Evolutionary conservation across 805 yeast genomes (phyloP).

Genomic region (Kazachstania africana): DNA sequence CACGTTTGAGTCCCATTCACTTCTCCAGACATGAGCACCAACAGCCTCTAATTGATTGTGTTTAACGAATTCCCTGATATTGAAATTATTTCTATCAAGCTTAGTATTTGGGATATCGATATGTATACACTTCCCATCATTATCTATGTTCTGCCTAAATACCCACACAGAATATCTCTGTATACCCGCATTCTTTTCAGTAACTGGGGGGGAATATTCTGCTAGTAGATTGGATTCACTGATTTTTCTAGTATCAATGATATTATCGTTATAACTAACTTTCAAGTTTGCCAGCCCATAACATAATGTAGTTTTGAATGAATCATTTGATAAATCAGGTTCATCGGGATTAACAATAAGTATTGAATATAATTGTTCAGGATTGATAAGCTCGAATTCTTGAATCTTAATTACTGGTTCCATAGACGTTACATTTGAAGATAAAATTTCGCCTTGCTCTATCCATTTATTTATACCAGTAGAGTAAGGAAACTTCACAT

Average conservation of each 20-base stretch:
- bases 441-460: constrained; percentile 66
- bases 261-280: constrained; percentile 42
- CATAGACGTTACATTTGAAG: constrained; percentile 59
- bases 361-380: constrained; percentile 56
- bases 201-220: constrained; percentile 69
- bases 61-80: constrained; percentile 58
- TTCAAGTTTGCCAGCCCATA: constrained; percentile 68
- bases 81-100: constrained; percentile 40
- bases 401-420: constrained; percentile 72
- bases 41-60: constrained; percentile 52
- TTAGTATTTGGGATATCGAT: neutral
- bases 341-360: constrained; percentile 84
- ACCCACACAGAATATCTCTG: constrained; percentile 89
- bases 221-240: constrained; percentile 35
- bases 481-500: constrained; percentile 63
- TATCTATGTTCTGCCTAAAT: constrained; percentile 46
- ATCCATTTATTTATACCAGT: constrained; percentile 54
- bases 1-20: constrained; percentile 67
- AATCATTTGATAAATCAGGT: constrained; percentile 62
- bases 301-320: constrained; percentile 58
- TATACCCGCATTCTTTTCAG: constrained; percentile 75
- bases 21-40: constrained; percentile 91
- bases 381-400: constrained; percentile 45
- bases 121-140: neutral
- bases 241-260: constrained; percentile 31